phyloP scores from a whole-genome alignment of 192 early-diverging fungal species.

The Umbelopsis ramanniana region DNA sequence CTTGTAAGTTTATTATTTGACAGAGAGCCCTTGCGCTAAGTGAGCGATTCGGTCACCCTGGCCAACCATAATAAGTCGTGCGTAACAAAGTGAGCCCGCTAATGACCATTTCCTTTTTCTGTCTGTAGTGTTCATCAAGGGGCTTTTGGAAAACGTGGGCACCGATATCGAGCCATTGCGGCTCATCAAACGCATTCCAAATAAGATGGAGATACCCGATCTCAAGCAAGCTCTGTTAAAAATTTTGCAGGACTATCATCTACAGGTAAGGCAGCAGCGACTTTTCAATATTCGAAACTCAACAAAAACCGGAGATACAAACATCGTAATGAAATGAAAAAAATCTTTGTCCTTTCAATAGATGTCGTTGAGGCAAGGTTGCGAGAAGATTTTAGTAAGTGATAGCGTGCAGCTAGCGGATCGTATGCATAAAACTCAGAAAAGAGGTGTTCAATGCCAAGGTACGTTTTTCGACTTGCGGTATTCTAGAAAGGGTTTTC shows the following conservation, averaged over 20 bases:
- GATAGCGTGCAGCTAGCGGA: conserved; percentile 85
- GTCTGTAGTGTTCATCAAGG: conserved; percentile 82
- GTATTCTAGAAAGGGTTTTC: neutral
- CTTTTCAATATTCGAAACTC: neutral
- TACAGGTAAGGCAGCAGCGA: conserved; percentile 65
- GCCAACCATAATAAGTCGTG: neutral
- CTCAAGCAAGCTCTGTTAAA: conserved; percentile 83
- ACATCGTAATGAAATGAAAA: neutral
- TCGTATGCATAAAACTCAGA: conserved; percentile 67
- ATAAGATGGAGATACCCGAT: conserved; percentile 78
- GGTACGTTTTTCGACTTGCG: conserved; percentile 35
- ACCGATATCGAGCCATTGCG: conserved; percentile 84
- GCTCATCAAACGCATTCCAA: conserved; percentile 80
- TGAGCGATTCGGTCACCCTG: no score
- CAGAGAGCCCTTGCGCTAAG: no score
- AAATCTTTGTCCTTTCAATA: conserved; percentile 22
- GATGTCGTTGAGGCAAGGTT: conserved; percentile 88
- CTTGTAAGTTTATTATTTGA: conserved; percentile 58
- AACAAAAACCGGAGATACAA: neutral
- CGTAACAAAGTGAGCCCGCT: neutral
- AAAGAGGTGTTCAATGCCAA: conserved; percentile 64
- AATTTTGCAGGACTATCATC: conserved; percentile 89
- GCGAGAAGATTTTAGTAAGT: conserved; percentile 85
- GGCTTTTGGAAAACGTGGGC: conserved; percentile 88
- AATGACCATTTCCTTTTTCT: no score